These are phyloP conservation scores for Clonostachys byssicola DNA, from an alignment of 2,329 filamentous ascomycete genomes.

Conservation along the genomic window DNA sequence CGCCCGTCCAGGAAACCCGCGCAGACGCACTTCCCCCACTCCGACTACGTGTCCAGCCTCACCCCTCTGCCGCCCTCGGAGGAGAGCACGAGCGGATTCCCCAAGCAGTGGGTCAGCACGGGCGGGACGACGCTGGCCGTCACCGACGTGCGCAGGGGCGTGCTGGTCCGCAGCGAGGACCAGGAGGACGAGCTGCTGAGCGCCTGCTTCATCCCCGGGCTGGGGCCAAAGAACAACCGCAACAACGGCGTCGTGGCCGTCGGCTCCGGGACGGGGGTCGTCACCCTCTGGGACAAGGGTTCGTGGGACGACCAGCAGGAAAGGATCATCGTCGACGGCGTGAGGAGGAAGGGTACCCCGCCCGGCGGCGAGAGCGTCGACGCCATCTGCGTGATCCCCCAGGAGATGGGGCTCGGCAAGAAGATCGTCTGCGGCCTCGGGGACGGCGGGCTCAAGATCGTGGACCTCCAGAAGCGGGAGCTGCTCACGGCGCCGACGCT, in stretches of 20 bases:
- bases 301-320: slow-evolving; percentile 96
- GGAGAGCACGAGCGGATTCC: slow-evolving; percentile 80
- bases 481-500: slow-evolving; percentile 58
- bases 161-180: slow-evolving; percentile 85
- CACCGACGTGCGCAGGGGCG: slow-evolving; percentile 81
- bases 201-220: slow-evolving; percentile 70
- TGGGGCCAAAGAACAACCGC: slow-evolving; percentile 61
- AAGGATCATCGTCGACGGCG: slow-evolving; percentile 67
- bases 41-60: slow-evolving; percentile 88
- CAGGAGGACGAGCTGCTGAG: slow-evolving; percentile 93
- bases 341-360: not conserved
- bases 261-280: slow-evolving; percentile 70
- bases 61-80: slow-evolving; percentile 76
- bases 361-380: slow-evolving; percentile 76
- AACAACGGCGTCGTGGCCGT: slow-evolving; percentile 75
- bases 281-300: slow-evolving; percentile 92
- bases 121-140: slow-evolving; percentile 88
- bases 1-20: slow-evolving; percentile 51
- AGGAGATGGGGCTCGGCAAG: slow-evolving; percentile 65
- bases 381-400: slow-evolving; percentile 67
- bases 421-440: slow-evolving; percentile 77
- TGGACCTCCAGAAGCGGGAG: slow-evolving; percentile 71
- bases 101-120: slow-evolving; percentile 93
- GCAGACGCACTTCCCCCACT: slow-evolving; percentile 81
- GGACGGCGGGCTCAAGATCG: slow-evolving; percentile 74